Percentiles rank a stretch among this genome's conserved stretches.
phyloP scores from a whole-genome alignment of 2,329 filamentous ascomycete genomes.

The Diaporthe sp. region DNA sequence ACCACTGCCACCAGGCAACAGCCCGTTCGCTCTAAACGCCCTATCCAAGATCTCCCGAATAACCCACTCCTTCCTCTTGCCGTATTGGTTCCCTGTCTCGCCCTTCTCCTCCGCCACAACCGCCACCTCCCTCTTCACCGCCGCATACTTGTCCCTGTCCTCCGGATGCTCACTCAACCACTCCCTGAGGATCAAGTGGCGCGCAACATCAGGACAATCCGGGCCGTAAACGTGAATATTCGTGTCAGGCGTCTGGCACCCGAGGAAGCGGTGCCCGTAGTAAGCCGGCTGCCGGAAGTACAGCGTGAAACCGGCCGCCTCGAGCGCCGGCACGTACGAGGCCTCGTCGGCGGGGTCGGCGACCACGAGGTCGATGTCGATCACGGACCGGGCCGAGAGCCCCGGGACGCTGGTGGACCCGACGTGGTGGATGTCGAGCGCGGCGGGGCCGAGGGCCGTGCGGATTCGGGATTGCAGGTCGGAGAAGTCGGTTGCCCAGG shows the following conservation, averaged over 20 bases:
- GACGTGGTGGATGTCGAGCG: constrained; percentile 57
- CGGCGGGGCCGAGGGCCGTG: constrained; percentile 51
- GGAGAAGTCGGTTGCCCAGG: constrained; percentile 7
- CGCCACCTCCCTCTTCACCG: constrained; percentile 51
- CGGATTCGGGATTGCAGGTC: constrained; percentile 49
- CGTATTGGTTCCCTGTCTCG: constrained; percentile 12
- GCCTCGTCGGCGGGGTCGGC: constrained; percentile 55
- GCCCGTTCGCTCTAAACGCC: constrained; percentile 45
- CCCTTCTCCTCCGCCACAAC: not conserved
- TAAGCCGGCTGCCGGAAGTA: constrained; percentile 60
- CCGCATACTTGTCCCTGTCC: constrained; percentile 57
- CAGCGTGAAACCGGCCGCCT: constrained; percentile 60
- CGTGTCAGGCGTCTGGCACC: constrained; percentile 51
- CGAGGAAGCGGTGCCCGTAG: constrained; percentile 64
- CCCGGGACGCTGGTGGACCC: constrained; percentile 65
- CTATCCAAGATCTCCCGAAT: constrained; percentile 6
- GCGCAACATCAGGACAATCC: constrained; percentile 55
- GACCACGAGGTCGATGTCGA: constrained; percentile 66
- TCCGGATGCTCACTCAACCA: constrained; percentile 55
- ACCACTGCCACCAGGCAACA: not conserved
- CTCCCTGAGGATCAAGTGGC: constrained; percentile 60
- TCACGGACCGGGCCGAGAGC: constrained; percentile 64
- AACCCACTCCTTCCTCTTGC: constrained; percentile 17
- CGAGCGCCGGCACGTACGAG: constrained; percentile 58
- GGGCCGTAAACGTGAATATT: constrained; percentile 65